These are phyloP conservation scores for Chrysoporthe puriensis DNA, from an alignment of 2,329 filamentous ascomycete species.

Conservation along the genomic window DNA sequence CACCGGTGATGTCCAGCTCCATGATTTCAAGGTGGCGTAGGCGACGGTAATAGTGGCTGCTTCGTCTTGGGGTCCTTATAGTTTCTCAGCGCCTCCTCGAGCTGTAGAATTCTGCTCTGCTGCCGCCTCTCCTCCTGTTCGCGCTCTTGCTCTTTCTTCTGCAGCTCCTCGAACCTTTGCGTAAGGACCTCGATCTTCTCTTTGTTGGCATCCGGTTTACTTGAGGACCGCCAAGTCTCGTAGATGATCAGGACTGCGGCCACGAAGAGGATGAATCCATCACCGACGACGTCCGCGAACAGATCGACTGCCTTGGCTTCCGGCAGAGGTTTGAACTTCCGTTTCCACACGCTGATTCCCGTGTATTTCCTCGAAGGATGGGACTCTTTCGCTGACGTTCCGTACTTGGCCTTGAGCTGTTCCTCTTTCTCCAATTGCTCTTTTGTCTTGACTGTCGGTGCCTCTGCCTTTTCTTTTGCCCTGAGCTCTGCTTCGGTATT, in stretches of 20 bases:
- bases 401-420: constrained; percentile 47
- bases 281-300: constrained; percentile 68
- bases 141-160: constrained; percentile 54
- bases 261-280: constrained; percentile 65
- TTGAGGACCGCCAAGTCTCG: constrained; percentile 62
- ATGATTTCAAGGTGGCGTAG: constrained; percentile 28
- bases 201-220: constrained; percentile 62
- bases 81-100: constrained; percentile 58
- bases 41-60: constrained; percentile 51
- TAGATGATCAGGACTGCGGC: constrained; percentile 62
- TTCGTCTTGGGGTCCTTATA: constrained; percentile 62
- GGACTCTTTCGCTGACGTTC: constrained; percentile 45
- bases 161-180: constrained; percentile 52
- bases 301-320: constrained; percentile 68
- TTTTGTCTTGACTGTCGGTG: constrained; percentile 67
- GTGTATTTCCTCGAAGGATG: constrained; percentile 40
- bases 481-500: constrained; percentile 60
- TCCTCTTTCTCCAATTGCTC: constrained; percentile 62
- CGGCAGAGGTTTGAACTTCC: constrained; percentile 65
- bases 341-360: constrained; percentile 57
- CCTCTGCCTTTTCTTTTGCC: constrained; percentile 65
- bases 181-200: constrained; percentile 57
- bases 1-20: neutral
- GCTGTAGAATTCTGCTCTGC: constrained; percentile 50
- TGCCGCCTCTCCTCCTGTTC: constrained; percentile 51